These are phyloP conservation scores for Acarospora socialis DNA, from an alignment of 2,329 filamentous ascomycete genomes.

Conservation along the genomic window DNA sequence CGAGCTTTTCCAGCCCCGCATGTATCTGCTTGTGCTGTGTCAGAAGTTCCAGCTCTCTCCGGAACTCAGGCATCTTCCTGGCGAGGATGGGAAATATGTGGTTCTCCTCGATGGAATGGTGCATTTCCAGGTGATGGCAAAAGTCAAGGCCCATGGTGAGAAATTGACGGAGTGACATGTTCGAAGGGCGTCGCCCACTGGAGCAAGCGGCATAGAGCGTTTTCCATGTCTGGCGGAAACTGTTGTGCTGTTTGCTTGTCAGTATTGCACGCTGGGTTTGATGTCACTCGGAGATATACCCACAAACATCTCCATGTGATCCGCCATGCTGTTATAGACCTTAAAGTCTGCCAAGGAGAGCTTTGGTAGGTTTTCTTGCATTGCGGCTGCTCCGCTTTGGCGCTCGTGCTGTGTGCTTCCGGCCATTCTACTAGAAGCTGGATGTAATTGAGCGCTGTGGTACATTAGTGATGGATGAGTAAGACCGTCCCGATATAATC, in stretches of 20 bases:
- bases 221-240: conserved; percentile 64
- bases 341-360: conserved; percentile 53
- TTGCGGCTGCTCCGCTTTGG: too few relatives aligned
- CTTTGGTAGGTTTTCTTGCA: conserved; percentile 38
- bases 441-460: too few relatives aligned
- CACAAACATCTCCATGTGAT: conserved; percentile 61
- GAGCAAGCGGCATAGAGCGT: conserved; percentile 52
- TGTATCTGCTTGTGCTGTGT: conserved; percentile 70
- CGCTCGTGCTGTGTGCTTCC: too few relatives aligned
- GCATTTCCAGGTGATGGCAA: conserved; percentile 52
- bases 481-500: too few relatives aligned
- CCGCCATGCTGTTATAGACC: conserved; percentile 57
- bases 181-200: conserved; percentile 42
- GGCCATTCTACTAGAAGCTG: too few relatives aligned
- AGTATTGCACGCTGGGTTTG: too few relatives aligned
- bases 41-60: conserved; percentile 48
- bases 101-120: conserved; percentile 72
- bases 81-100: conserved; percentile 70
- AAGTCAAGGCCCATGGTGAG: conserved; percentile 56
- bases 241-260: too few relatives aligned
- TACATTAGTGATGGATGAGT: too few relatives aligned
- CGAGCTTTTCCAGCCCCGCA: conserved; percentile 52
- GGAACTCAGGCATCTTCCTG: conserved; percentile 64
- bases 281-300: too few relatives aligned
- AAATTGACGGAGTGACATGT: conserved; percentile 55